phyloP scores from a whole-genome alignment of 345 rosid species.

The Erodium maritimum region DNA sequence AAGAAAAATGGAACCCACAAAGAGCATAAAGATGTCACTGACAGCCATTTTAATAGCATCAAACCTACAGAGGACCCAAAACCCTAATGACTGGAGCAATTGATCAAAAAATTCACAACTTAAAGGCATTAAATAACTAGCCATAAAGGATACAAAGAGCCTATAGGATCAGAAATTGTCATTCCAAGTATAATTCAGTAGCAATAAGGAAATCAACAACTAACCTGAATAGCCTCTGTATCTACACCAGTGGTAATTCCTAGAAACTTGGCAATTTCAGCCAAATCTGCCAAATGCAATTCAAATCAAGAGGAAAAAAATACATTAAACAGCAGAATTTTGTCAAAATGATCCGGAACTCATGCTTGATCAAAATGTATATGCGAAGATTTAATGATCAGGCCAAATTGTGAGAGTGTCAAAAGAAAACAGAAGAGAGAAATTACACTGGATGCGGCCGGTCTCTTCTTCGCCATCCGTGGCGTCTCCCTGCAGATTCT shows the following conservation, averaged over 20 bases:
- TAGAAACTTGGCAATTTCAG: conserved; percentile 89
- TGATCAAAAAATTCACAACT: background rate
- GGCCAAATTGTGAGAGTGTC: background rate
- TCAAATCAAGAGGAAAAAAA: background rate
- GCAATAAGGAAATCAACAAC: background rate
- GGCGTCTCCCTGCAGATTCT: conserved; percentile 69
- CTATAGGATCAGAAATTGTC: background rate
- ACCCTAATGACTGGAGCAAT: background rate
- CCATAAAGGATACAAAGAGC: background rate
- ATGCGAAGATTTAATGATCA: background rate
- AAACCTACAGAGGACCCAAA: background rate
- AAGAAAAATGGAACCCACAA: background rate
- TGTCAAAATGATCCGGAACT: background rate
- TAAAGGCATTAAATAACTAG: background rate
- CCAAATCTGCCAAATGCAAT: conserved; percentile 49
- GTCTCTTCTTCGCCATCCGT: conserved; percentile 93
- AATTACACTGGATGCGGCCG: conserved; percentile 71
- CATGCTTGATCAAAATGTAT: background rate
- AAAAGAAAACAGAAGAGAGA: background rate
- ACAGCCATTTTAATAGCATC: background rate
- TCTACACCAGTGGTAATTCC: conserved; percentile 72
- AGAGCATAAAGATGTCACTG: background rate
- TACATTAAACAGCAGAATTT: background rate
- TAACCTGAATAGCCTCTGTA: conserved; percentile 84
- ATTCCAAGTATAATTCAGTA: background rate